Evolutionary conservation across 306 rosid genomes (phyloP), one percentile per base, ranked within the genome.

Genomic region (Dalbergia cochinchinensis): DNA sequence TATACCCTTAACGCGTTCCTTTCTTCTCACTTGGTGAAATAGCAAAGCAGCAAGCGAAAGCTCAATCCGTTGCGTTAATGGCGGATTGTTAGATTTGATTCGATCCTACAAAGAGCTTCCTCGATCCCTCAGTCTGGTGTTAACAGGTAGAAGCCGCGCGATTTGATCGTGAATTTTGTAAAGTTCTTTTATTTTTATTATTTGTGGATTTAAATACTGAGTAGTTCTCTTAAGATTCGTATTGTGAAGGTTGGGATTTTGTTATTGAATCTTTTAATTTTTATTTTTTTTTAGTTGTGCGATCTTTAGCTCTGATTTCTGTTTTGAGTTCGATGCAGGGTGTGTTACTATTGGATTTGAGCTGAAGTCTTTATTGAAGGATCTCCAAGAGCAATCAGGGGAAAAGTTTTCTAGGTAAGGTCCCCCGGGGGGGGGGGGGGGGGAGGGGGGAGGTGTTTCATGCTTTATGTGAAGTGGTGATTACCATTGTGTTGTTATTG

Each of bases 361-460:
- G 79, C 76, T 80, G 82, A 79, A 71, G 71, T 72, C 76, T 3
- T n/a, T 76, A 66, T 80, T 71, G 65, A 53, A 62, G 76, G 74
- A 22, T 75, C 58, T 81, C 33, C 9, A 35, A 16, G 20, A 42
- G 19, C 48, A 44, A 74, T 12, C n/a, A 75, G 13, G 18, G 47
- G 54, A 35, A 13, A 34, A 3, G 8, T 16, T 74, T 74, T 77
- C 76, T 55, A 0, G 72, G 74, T 80, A 5, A 26, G 80, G 59
- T 54, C 31, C n/a, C n/a, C n/a, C n/a, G n/a, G n/a, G n/a, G n/a
- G n/a, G n/a, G n/a, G n/a, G n/a, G n/a, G n/a, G n/a, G n/a, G n/a
- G n/a, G n/a, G n/a, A n/a, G n/a, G n/a, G 31, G 31, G 31, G 31
- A 3, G 12, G 54, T n/a, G 26, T 65, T 0, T 19, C 13, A 44